Evolutionary conservation across 2,329 filamentous ascomycete genomes (phyloP).

Genomic region (Alternaria sp.): DNA sequence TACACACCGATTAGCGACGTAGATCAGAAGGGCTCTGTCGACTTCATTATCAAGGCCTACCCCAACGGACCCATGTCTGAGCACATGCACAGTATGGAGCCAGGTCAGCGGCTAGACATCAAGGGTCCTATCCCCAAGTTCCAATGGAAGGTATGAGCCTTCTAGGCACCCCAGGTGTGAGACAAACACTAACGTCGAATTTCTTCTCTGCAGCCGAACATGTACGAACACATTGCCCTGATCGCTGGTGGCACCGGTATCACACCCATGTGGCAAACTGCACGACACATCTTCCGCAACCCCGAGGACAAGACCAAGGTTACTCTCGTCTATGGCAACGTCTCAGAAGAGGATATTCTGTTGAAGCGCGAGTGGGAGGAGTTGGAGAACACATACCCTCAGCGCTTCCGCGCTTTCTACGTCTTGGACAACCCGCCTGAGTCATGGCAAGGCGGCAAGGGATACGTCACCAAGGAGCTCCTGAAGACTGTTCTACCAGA

Average conservation of each 20-base stretch:
- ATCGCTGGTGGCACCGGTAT: conserved; percentile 97
- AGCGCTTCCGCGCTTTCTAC: conserved; percentile 95
- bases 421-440: conserved; percentile 84
- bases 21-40: conserved; percentile 79
- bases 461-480: conserved; percentile 87
- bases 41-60: conserved; percentile 93
- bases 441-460: conserved; percentile 78
- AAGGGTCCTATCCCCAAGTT: conserved; percentile 98
- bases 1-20: conserved; percentile 94
- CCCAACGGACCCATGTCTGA: conserved; percentile 89
- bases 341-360: conserved; percentile 88
- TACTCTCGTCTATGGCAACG: conserved; percentile 91
- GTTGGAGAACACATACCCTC: conserved; percentile 93
- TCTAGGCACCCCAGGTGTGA: background rate
- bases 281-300: conserved; percentile 92
- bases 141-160: conserved; percentile 66
- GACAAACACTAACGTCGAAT: background rate
- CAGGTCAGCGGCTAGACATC: conserved; percentile 84
- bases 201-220: conserved; percentile 67
- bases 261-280: conserved; percentile 96
- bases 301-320: conserved; percentile 97
- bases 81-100: conserved; percentile 82
- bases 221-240: conserved; percentile 85
- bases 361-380: conserved; percentile 84
- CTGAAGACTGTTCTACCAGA: conserved; percentile 94